phyloP scores from a whole-genome alignment of 768 basidiomycete species.

The Lactarius akahatsu region DNA sequence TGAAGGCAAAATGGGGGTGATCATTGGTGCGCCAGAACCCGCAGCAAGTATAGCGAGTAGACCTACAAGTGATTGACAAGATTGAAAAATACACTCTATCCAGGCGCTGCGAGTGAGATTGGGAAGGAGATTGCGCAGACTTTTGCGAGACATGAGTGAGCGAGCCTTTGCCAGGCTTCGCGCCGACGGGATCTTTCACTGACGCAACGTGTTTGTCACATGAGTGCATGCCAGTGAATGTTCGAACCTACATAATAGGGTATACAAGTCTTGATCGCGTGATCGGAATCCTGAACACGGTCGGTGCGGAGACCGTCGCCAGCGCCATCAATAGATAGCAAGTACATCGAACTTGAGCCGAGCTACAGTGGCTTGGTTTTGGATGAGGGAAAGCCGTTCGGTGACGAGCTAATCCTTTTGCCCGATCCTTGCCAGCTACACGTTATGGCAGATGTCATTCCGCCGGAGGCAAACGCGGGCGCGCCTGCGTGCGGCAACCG shows the following conservation, averaged over 20 bases:
- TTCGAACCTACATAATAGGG: conserved; percentile 35
- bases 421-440: too few species aligned
- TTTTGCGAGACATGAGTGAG: conserved; percentile 51
- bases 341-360: conserved; percentile 35
- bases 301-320: conserved; percentile 43
- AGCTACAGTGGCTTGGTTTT: too few species aligned
- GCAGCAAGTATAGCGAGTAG: not conserved
- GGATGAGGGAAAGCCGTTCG: too few species aligned
- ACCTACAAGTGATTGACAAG: not conserved
- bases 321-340: conserved; percentile 39
- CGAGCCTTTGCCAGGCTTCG: not conserved
- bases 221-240: not conserved
- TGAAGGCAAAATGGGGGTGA: conserved; percentile 22
- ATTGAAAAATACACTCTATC: not conserved
- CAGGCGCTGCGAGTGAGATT: conserved; percentile 40
- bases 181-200: not conserved
- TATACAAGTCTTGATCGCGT: conserved; percentile 51
- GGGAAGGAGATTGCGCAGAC: conserved; percentile 50
- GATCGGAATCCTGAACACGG: conserved; percentile 51
- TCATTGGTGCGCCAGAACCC: conserved; percentile 8
- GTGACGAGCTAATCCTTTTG: too few species aligned
- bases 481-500: too few species aligned
- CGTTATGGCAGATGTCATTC: too few species aligned
- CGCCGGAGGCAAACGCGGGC: too few species aligned
- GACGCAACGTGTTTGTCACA: too few species aligned